Conservation (phyloP, 2,329 filamentous ascomycete species). For the Penicillium sp. region DNA sequence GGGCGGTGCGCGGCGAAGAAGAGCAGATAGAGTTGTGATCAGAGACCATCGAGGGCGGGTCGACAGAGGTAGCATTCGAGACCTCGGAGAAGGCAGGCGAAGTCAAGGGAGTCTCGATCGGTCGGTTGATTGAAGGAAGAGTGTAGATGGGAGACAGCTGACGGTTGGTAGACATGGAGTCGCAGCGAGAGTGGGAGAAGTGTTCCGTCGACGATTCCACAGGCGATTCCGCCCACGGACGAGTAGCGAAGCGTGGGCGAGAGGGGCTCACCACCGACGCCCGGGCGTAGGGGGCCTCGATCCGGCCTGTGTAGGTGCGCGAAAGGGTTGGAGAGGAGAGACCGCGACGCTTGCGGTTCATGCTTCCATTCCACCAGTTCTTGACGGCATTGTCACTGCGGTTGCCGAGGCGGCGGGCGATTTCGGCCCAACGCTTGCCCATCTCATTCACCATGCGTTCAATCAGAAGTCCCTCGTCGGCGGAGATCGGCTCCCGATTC, state of each 20-base stretch:
- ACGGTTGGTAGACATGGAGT: slow-evolving; percentile 23
- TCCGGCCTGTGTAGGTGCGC: slow-evolving; percentile 34
- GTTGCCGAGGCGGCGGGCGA: slow-evolving; percentile 71
- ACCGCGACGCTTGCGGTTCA: slow-evolving; percentile 66
- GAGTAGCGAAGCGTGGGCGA: slow-evolving; percentile 27
- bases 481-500: slow-evolving; percentile 66
- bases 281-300: slow-evolving; percentile 37
- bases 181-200: slow-evolving; percentile 19
- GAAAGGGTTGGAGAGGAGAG: slow-evolving; percentile 31
- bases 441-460: slow-evolving; percentile 68
- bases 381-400: slow-evolving; percentile 94
- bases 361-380: slow-evolving; percentile 96
- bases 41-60: slow-evolving; percentile 65
- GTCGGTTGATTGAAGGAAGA: slow-evolving; percentile 34
- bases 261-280: slow-evolving; percentile 28
- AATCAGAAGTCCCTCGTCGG: slow-evolving; percentile 66
- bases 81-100: slow-evolving; percentile 60
- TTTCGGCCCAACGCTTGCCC: slow-evolving; percentile 90
- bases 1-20: slow-evolving; percentile 49
- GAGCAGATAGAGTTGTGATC: slow-evolving; percentile 61
- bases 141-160: slow-evolving; percentile 38
- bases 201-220: slow-evolving; percentile 15
- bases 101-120: slow-evolving; percentile 53
- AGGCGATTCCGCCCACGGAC: slow-evolving; percentile 20
- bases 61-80: slow-evolving; percentile 53